A percentile compares a stretch with the other conserved stretches of the same genome.
Evolutionary conservation across 345 rosid genomes (phyloP).

Genomic region (Xanthoceras sorbifolium): DNA sequence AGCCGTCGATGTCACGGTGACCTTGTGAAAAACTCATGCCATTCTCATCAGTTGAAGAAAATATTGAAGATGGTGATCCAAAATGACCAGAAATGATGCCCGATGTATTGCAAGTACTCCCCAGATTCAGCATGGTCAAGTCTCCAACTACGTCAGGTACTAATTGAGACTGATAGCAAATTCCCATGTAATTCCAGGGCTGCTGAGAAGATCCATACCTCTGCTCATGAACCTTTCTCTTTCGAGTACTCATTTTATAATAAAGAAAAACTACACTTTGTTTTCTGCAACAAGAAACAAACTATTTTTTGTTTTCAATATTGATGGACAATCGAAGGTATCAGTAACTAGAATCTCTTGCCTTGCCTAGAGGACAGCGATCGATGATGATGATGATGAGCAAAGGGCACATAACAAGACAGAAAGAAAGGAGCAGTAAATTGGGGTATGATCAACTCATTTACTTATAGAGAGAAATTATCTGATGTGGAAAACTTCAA

Average conservation of each 20-base stretch:
- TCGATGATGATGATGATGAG: background rate
- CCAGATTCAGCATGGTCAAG: conserved; percentile 13
- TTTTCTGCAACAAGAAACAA: background rate
- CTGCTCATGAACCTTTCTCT: background rate
- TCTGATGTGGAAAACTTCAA: conserved; percentile 7
- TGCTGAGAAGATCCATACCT: background rate
- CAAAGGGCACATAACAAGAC: background rate
- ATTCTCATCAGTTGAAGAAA: conserved; percentile 7
- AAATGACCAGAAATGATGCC: background rate
- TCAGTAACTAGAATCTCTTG: background rate
- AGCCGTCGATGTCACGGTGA: conserved; percentile 1
- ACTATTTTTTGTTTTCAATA: background rate
- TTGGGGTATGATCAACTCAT: background rate
- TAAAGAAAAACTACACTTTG: background rate
- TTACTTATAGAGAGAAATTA: no score
- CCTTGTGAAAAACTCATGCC: background rate
- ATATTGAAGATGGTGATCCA: conserved; percentile 8
- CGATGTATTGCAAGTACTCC: background rate
- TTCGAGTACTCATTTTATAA: conserved; percentile 10
- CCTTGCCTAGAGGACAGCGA: background rate
- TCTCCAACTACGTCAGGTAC: background rate
- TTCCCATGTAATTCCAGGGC: conserved; percentile 8
- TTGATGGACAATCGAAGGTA: background rate
- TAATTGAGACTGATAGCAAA: background rate
- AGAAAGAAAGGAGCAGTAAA: background rate